Evolutionary conservation across 345 rosid species (phyloP), one percentile per base, ranked within the genome.

Genomic region (Mercurialis annua): DNA sequence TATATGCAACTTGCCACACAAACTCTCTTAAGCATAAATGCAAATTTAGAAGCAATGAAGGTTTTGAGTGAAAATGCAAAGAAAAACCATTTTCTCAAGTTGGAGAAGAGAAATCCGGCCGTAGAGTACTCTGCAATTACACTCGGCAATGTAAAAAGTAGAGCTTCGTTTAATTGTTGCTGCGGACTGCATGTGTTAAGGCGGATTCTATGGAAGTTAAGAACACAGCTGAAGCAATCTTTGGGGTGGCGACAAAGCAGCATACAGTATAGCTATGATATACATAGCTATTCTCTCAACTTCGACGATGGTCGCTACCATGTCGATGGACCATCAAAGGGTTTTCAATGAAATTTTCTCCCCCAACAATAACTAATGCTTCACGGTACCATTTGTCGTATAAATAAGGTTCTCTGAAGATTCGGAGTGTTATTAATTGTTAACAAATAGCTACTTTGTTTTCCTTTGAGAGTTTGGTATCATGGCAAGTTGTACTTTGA

Each of bases 251-350:
- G 63, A 18, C 65, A 63, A 47, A 73, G 30, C 58, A 66, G 53
- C 10, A 29, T 64, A 36, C 52, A 20, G 67, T 79, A 24, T 60
- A 73, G 78, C 59, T 80, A 80, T 18, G 83, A 80, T 54, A 42
- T 73, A 54, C 59, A 73, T 43, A 80, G 78, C 67, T 73, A 80
- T 60, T 63, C 78, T 26, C 71, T 70, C 12, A 76, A 76, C 68
- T 73, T 80, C 11, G 78, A 80, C 33, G 80, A 76, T 47, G 78
- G 80, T 59, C 21, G 43, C 58, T 59, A 10, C 54, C 62, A 18
- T 49, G 56, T 21, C 31, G 46, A 56, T 31, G 50, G 31, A 34
- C 23, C 62, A n/a, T 24, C 18, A 0, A 24, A 40, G 38, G 57
- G 14, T 27, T 65, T 52, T n/a, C 31, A 7, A 29, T 49, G 65